Evolutionary conservation across 169 alveolate species (phyloP).

Genomic region (Plasmodium malariae): DNA sequence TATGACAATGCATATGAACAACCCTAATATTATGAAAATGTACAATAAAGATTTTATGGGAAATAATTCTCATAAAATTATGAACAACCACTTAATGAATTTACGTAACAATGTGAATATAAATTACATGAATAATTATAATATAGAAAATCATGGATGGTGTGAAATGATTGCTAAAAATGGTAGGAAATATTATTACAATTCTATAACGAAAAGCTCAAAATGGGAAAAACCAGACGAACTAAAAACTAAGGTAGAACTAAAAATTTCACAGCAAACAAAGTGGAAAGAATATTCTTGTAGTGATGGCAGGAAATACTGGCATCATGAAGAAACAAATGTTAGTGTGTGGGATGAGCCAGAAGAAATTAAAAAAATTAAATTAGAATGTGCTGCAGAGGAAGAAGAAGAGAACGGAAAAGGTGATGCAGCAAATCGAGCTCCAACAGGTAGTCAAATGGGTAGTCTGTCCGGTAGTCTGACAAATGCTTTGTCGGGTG

Average conservation of each 20-base stretch:
- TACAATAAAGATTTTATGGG: conserved; percentile 30
- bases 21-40: conserved; percentile 61
- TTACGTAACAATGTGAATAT: neutral
- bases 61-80: conserved; percentile 29
- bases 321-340: conserved; percentile 74
- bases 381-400: conserved; percentile 66
- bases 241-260: conserved; percentile 80
- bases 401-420: conserved; percentile 11
- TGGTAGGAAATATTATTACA: conserved; percentile 87
- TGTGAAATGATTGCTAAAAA: conserved; percentile 86
- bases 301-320: conserved; percentile 71
- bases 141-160: conserved; percentile 81
- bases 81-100: conserved; percentile 21
- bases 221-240: conserved; percentile 90
- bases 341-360: conserved; percentile 84
- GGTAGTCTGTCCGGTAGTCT: neutral
- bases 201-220: conserved; percentile 83
- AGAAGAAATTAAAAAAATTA: conserved; percentile 76
- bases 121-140: conserved; percentile 22
- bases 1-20: conserved; percentile 19
- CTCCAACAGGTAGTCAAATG: neutral
- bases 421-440: conserved; percentile 8
- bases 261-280: conserved; percentile 78
- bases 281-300: conserved; percentile 78
- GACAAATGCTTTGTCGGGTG: too few relatives aligned